phyloP scores from a whole-genome alignment of 2,329 filamentous ascomycete species.

The Sphaerostilbella broomeana region DNA sequence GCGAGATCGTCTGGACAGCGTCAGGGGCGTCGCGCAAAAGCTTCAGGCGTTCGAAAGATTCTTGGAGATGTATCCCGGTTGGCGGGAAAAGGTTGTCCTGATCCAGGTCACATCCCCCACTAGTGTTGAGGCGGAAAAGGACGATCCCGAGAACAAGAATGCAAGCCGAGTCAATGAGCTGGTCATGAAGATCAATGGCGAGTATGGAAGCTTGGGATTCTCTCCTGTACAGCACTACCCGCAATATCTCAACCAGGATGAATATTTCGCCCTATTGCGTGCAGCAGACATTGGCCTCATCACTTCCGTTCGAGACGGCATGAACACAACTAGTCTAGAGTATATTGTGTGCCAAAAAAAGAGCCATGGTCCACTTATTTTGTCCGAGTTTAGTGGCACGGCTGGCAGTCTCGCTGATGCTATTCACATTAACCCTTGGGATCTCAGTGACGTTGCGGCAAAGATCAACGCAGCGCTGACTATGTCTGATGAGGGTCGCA shows the following conservation, averaged over 20 bases:
- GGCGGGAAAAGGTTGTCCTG: constrained; percentile 84
- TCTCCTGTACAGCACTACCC: constrained; percentile 91
- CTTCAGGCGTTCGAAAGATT: constrained; percentile 91
- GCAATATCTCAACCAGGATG: constrained; percentile 80
- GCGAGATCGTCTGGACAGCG: constrained; percentile 86
- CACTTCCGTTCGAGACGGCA: constrained; percentile 90
- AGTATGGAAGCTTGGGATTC: constrained; percentile 81
- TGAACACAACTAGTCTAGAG: constrained; percentile 96
- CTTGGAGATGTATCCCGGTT: constrained; percentile 82
- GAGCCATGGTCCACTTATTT: constrained; percentile 77
- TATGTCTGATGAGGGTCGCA: constrained; percentile 62
- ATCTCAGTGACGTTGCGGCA: constrained; percentile 74
- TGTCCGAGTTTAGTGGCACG: constrained; percentile 95
- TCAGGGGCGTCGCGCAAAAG: constrained; percentile 91
- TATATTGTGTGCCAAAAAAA: constrained; percentile 91
- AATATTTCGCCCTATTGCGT: constrained; percentile 91
- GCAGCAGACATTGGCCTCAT: constrained; percentile 88
- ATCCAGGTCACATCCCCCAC: constrained; percentile 93
- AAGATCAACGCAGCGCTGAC: constrained; percentile 76
- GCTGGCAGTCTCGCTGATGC: constrained; percentile 78
- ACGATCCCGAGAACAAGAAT: constrained; percentile 71
- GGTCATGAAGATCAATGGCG: constrained; percentile 85
- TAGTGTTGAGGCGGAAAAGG: constrained; percentile 69
- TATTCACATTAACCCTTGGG: constrained; percentile 96
- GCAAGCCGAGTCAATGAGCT: constrained; percentile 85